phyloP scores from a whole-genome alignment of 495 filamentous ascomycete species.

The Cairneyella variabilis region DNA sequence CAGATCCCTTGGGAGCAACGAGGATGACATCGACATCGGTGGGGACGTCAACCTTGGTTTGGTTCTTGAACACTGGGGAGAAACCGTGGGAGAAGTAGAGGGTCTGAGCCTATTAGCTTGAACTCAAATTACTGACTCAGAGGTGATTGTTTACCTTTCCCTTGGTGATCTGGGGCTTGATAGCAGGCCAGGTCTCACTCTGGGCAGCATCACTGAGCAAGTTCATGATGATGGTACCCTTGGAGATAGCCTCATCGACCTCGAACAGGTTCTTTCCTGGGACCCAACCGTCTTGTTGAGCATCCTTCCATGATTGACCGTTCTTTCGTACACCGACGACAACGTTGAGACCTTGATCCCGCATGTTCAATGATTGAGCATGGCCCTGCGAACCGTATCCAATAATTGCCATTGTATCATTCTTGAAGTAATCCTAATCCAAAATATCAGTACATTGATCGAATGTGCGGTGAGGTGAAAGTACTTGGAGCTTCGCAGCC shows the following conservation, averaged over 20 bases:
- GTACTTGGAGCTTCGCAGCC: constrained; percentile 88
- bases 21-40: constrained; percentile 97
- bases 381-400: constrained; percentile 98
- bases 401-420: constrained; percentile 98
- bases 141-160: constrained; percentile 65
- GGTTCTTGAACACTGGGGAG: constrained; percentile 99
- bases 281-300: constrained; percentile 94
- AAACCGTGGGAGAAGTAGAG: constrained; percentile 99
- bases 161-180: constrained; percentile 97
- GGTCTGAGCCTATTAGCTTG: constrained; percentile 53
- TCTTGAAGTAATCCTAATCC: constrained; percentile 92
- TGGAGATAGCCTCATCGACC: constrained; percentile 88
- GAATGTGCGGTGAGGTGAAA: constrained; percentile 30
- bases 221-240: constrained; percentile 98
- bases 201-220: constrained; percentile 95
- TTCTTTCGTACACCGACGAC: constrained; percentile 98
- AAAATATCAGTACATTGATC: constrained; percentile 12
- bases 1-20: constrained; percentile 97
- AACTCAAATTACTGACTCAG: not conserved
- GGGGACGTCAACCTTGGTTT: constrained; percentile 97
- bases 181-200: constrained; percentile 94
- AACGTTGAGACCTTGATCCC: constrained; percentile 98
- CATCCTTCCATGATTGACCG: constrained; percentile 97
- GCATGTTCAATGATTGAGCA: constrained; percentile 97
- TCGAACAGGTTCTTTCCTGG: constrained; percentile 98